Percentiles rank a stretch among this genome's conserved stretches.
Evolutionary conservation across 2,329 filamentous ascomycete species (phyloP).

Genomic region (Penicillium sp.): DNA sequence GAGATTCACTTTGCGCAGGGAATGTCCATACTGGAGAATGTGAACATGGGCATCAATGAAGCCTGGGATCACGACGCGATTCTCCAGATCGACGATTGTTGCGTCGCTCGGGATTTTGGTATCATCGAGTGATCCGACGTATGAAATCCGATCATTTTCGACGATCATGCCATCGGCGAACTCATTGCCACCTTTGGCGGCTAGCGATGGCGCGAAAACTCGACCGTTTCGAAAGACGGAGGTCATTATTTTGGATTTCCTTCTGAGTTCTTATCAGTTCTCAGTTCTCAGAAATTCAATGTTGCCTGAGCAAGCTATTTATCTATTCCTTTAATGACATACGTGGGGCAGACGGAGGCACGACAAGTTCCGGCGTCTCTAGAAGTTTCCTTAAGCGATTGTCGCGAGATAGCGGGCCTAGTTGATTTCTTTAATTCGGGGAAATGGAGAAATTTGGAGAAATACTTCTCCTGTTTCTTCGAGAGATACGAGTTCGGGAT

Average conservation of each 20-base stretch:
- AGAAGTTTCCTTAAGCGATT: constrained; percentile 14
- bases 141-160: constrained; percentile 44
- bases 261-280: too few relatives aligned
- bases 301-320: neutral
- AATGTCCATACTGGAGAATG: constrained; percentile 55
- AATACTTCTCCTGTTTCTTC: neutral
- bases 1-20: constrained; percentile 50
- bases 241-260: constrained; percentile 19
- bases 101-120: constrained; percentile 24
- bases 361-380: constrained; percentile 6
- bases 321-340: constrained; percentile 15
- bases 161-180: constrained; percentile 46
- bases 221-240: constrained; percentile 39
- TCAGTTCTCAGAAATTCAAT: too few relatives aligned
- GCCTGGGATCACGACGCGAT: constrained; percentile 47
- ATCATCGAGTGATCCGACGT: constrained; percentile 45
- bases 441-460: constrained; percentile 1
- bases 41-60: constrained; percentile 59
- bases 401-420: neutral
- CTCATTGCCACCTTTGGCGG: constrained; percentile 10
- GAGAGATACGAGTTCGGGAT: neutral
- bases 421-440: neutral
- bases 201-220: constrained; percentile 32
- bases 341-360: constrained; percentile 6
- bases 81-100: constrained; percentile 38